These are phyloP conservation scores for Cornus kousa DNA, from an alignment of 148 eudicot genomes.

Conservation along the genomic window DNA sequence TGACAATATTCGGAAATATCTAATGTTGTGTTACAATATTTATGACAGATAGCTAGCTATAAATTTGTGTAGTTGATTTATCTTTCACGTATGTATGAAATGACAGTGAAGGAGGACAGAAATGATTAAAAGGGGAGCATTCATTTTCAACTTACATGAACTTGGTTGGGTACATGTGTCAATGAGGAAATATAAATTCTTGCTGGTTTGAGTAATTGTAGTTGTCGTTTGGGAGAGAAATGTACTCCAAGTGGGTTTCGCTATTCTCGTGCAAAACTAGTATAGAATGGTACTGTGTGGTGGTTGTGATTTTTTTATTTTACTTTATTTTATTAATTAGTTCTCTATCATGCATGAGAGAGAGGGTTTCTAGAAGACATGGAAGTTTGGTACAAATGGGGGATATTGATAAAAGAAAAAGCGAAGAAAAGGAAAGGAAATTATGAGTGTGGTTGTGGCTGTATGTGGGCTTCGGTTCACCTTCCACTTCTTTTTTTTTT, in stretches of 20 bases:
- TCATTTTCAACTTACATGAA: neutral
- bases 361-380: constrained; percentile 58
- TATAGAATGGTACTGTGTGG: constrained; percentile 8
- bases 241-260: constrained; percentile 25
- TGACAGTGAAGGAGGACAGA: too few relatives aligned
- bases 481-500: constrained; percentile 47
- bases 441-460: constrained; percentile 34
- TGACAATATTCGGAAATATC: too few relatives aligned
- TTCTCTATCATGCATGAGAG: constrained; percentile 10
- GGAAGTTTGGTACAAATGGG: constrained; percentile 25
- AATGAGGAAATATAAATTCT: neutral
- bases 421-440: neutral
- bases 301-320: constrained; percentile 42
- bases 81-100: too few relatives aligned
- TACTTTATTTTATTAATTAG: constrained; percentile 18
- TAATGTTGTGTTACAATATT: too few relatives aligned
- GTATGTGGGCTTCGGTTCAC: constrained; percentile 59
- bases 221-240: constrained; percentile 26
- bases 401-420: constrained; percentile 11
- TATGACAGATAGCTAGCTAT: too few relatives aligned
- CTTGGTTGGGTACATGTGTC: neutral
- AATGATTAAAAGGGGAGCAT: too few relatives aligned
- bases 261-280: constrained; percentile 29
- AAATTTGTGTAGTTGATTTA: too few relatives aligned
- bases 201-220: constrained; percentile 13